Evolutionary conservation across 2,329 filamentous ascomycete genomes (phyloP).

Genomic region (Grosmannia clavigera): DNA sequence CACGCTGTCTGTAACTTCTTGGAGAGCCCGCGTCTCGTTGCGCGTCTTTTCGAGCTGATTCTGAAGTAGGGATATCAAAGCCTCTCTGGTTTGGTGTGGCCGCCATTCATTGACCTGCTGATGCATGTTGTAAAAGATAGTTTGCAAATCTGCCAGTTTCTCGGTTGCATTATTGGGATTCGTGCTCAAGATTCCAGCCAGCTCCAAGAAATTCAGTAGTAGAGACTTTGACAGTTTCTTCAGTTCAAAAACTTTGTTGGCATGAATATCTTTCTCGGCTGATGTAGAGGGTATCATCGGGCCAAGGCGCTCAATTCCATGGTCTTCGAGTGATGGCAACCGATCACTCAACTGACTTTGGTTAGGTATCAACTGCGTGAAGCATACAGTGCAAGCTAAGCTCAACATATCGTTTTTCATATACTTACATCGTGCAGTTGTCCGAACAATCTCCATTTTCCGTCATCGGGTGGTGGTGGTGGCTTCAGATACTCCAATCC

Average conservation of each 20-base stretch:
- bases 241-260: constrained; percentile 54
- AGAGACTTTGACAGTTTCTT: constrained; percentile 73
- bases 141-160: constrained; percentile 69
- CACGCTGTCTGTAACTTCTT: constrained; percentile 58
- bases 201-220: constrained; percentile 77
- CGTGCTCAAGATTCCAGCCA: constrained; percentile 58
- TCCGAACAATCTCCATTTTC: constrained; percentile 66
- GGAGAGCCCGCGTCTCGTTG: constrained; percentile 59
- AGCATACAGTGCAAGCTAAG: neutral
- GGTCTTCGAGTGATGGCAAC: constrained; percentile 54
- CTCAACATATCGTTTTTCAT: neutral
- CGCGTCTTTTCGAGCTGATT: constrained; percentile 62
- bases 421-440: constrained; percentile 41
- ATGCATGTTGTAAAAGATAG: constrained; percentile 81
- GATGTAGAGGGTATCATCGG: constrained; percentile 30
- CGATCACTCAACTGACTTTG: constrained; percentile 41
- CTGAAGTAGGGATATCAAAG: constrained; percentile 77
- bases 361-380: neutral
- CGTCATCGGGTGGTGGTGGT: constrained; percentile 57
- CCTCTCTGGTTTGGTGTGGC: constrained; percentile 84
- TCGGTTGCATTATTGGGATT: constrained; percentile 50
- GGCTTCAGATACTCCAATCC: constrained; percentile 72
- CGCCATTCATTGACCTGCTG: constrained; percentile 90
- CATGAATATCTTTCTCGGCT: constrained; percentile 32
- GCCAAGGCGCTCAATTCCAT: constrained; percentile 55